These are phyloP conservation scores for Ceratobasidium sp. DNA, from an alignment of 1,284 basidiomycete species.

Conservation along the genomic window DNA sequence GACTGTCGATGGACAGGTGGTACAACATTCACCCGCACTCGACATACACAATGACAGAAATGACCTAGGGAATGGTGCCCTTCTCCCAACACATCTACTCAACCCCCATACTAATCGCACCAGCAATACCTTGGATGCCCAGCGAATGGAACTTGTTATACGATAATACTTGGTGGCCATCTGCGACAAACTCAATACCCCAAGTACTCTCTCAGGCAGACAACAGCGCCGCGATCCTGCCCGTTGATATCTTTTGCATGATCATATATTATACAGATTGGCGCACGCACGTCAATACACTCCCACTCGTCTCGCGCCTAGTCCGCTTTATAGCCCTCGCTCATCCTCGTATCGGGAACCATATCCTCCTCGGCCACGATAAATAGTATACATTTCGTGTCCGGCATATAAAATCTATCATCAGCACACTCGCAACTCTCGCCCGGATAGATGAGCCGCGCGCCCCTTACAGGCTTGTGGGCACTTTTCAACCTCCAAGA, in stretches of 20 bases:
- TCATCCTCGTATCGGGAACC: slow-evolving; percentile 7
- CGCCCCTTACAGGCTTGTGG: too few relatives aligned
- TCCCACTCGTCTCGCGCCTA: neutral
- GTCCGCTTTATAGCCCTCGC: slow-evolving; percentile 6
- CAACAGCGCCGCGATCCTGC: neutral
- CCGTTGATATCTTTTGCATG: neutral
- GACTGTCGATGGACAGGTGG: neutral
- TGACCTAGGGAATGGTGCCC: neutral
- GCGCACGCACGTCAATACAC: neutral
- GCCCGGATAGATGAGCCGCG: too few relatives aligned
- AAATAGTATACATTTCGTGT: too few relatives aligned
- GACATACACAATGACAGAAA: slow-evolving; percentile 6
- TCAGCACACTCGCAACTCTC: too few relatives aligned
- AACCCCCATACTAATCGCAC: neutral
- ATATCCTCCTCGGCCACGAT: neutral
- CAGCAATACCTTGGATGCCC: neutral
- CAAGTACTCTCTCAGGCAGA: neutral
- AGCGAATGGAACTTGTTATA: too few relatives aligned
- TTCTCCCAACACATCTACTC: slow-evolving; percentile 5
- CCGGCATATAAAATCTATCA: too few relatives aligned
- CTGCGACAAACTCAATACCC: neutral
- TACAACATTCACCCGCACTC: slow-evolving; percentile 15
- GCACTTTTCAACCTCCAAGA: too few relatives aligned
- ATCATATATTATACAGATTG: neutral
- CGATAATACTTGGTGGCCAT: too few relatives aligned